Base-by-base conservation (phyloP, 768 basidiomycete species). In the Galerina marginata region DNA sequence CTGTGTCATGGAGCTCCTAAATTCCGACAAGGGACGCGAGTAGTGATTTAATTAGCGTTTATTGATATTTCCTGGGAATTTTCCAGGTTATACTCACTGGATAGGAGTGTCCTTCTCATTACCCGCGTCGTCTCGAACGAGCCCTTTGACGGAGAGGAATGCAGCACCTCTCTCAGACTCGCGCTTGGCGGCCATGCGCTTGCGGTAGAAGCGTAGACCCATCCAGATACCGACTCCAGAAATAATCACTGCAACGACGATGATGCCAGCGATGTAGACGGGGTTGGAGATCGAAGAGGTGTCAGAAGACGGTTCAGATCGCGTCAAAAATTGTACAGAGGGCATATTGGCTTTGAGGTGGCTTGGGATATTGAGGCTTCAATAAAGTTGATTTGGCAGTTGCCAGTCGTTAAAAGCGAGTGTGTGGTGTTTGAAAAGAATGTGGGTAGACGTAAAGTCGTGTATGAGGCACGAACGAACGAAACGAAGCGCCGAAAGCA, bases 251-350 rank as follows among this genome's bases (percentile, higher is more conserved):
- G 74, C 81, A 26, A 77, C 83, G 6, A 86, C 67, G 20, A 78
- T 73, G 65, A 89, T 80, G 6, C 84, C 88, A 54, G 73, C 82
- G 49, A 88, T 80, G 64, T 80, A 77, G 20, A 78, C 69, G 5
- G 80, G 70, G 40, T 63, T 70, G n/a, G 60, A 65, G 44, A 58
- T 45, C 20, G 69, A 61, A 47, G 58, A 46, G 44, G 61, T 39
- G 38, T 62, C 38, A 16, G 64, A 60, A 14, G 53, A 37, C 29
- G 57, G 33, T 2, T 59, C 58, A 20, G 67, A 58, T 43, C 67
- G 69, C 26, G 56, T 9, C 33, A 67, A 54, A 36, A 65, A 40
- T 52, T 62, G 56, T 33, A 71, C 16, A 58, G 62, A 55, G 54
- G 69, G 66, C 71, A 73, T 72, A 9, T 47, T 38, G 53, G 36